Base-by-base conservation (phyloP, 1,284 basidiomycete species). In the Fomitopsis pinicola region DNA sequence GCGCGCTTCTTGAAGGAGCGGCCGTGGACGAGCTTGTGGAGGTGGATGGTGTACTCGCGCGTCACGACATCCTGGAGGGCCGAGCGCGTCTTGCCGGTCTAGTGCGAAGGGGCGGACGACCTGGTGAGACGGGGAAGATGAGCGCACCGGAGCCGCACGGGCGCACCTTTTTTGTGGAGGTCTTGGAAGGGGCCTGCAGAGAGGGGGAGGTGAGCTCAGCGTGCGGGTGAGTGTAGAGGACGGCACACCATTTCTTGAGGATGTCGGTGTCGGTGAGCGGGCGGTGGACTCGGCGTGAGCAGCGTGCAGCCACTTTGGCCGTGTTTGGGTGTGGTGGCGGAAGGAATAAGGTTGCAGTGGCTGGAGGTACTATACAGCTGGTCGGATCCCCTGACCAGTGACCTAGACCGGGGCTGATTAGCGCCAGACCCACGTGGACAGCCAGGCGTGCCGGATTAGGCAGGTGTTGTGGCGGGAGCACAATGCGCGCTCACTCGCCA, bases 41-140 rank as follows among this genome's bases (percentile, higher is more conserved):
- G 81, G 80, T 97, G 93, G 80, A 97, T 91, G 71, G 94, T 96
- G 87, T 96, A 95, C 77, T 97, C 95, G 74, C 95, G 89, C 71
- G 95, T 93, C 68, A 97, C 95, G 79, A 97, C 94, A 78, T 97
- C 95, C 79, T 93, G 86, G 75, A 97, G 92, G 64, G 95, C 95
- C 64, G 93, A 95, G 78, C 94, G 93, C 72, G 86, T 86, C 84
- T 95, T 95, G 79, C 88, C 80, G 71, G 88, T 87, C 90, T 93
- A 30, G 12, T 33, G 35, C 12, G 50, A 10, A 54, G 26, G 28
- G 26, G 19, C 28, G 45, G 28, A 17, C n/a, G 42, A 46, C 30
- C 12, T 57, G 26, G 30, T 46, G 9, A 42, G 53, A 46, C 38
- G 42, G 6, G 36, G 55, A 5, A 28, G 28, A 38, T 22, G 9